Percentiles rank a stretch among this genome's conserved stretches.
Evolutionary conservation across 192 early-diverging fungal genomes (phyloP).

Genomic region (Coemansia erecta): DNA sequence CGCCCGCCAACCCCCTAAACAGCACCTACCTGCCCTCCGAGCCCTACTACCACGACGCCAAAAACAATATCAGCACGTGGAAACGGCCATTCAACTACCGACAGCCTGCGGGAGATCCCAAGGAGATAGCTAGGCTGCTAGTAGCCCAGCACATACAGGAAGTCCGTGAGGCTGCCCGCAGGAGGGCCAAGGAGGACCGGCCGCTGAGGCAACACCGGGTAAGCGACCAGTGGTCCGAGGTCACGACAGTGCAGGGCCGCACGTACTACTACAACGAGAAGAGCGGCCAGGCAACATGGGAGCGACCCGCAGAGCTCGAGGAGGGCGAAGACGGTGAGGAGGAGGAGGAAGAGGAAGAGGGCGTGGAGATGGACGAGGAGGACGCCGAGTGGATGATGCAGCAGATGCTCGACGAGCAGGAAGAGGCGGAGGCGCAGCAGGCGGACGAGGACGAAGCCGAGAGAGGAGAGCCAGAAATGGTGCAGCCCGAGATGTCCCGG

Average conservation of each 20-base stretch:
- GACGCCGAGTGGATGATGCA: slow-evolving; percentile 54
- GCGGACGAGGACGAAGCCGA: neutral
- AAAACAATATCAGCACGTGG: slow-evolving; percentile 43
- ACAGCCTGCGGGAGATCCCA: neutral
- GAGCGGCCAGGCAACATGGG: slow-evolving; percentile 23
- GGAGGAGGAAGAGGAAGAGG: neutral
- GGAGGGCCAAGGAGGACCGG: slow-evolving; percentile 23
- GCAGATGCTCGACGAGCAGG: slow-evolving; percentile 27
- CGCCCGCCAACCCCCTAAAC: slow-evolving; percentile 8
- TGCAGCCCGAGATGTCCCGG: slow-evolving; percentile 2
- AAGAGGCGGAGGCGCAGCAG: neutral
- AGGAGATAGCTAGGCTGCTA: slow-evolving; percentile 9
- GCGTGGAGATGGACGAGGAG: slow-evolving; percentile 38
- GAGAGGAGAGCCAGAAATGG: neutral
- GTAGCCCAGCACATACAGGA: neutral
- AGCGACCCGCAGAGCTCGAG: slow-evolving; percentile 13
- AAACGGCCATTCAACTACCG: slow-evolving; percentile 44
- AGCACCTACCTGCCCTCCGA: slow-evolving; percentile 20
- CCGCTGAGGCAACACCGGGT: slow-evolving; percentile 2
- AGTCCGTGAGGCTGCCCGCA: neutral
- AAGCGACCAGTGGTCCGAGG: slow-evolving; percentile 11
- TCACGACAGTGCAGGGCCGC: slow-evolving; percentile 35
- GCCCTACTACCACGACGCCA: slow-evolving; percentile 44
- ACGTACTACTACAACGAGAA: slow-evolving; percentile 32
- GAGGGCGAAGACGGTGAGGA: neutral